Evolutionary conservation across 2,329 filamentous ascomycete species (phyloP), one percentile per base, ranked within the genome.

Genomic region (Alternaria solani): DNA sequence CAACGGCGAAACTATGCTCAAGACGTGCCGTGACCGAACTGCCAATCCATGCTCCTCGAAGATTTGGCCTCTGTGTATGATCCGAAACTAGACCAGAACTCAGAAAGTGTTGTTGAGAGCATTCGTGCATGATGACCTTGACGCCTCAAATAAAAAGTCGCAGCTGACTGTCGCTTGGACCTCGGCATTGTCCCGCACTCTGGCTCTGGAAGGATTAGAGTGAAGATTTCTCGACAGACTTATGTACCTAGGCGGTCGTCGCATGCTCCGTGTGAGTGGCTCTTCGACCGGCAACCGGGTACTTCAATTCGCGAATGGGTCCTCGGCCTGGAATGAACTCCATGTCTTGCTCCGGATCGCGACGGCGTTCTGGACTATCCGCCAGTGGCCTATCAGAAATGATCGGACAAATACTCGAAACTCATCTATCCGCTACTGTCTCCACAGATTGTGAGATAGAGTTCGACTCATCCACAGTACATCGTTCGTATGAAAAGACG

Each of bases 371-470:
- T 34, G 14, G 25, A 11, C 32, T 51, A 20, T 36, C n/a, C 30
- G 30, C 26, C n/a, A 36, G 11, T 32, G 28, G 47, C 47, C 46
- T 57, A 57, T 57, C 38, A 46, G 26, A 18, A 4, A 12, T 4
- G 39, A 16, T n/a, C 38, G 55, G 46, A 51, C 11, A 12, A 43
- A 28, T 41, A 25, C 30, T 36, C 46, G 46, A 36, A 36, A 14
- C 20, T 49, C 14, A 28, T 32, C 9, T 43, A 36, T 32, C 46
- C 18, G 47, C 34, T 44, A 12, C 23, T 23, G 18, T 44, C 55
- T 28, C 46, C 47, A 51, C 55, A 57, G 30, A 38, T 51, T 30
- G 55, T 52, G 46, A 44, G 44, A 57, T 39, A 41, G 26, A 26
- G 55, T 57, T 52, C 23, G 39, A 38, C 51, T 39, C 46, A 53